Evolutionary conservation across 306 rosid species (phyloP).

Genomic region (Cercis canadensis): DNA sequence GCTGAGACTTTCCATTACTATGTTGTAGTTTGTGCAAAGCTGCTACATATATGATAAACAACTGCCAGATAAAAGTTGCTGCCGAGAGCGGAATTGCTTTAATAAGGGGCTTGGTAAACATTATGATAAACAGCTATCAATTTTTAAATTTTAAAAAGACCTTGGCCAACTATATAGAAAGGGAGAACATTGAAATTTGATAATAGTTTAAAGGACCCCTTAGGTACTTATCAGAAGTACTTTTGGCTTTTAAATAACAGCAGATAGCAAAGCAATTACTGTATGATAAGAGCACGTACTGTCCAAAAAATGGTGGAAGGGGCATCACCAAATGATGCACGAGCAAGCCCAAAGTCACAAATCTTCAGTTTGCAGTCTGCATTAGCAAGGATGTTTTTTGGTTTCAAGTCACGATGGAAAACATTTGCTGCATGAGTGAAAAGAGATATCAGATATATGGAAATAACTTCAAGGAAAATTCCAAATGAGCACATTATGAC

Average conservation of each 20-base stretch:
- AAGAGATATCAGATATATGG: slow-evolving; percentile 14
- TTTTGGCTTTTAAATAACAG: neutral
- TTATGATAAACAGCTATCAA: neutral
- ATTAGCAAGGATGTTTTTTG: slow-evolving; percentile 77
- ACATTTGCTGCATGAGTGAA: slow-evolving; percentile 51
- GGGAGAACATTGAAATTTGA: neutral
- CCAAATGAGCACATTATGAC: neutral
- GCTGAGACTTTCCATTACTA: neutral
- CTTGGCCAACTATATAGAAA: neutral
- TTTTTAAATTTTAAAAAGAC: neutral
- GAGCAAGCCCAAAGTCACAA: slow-evolving; percentile 84
- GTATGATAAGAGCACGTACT: slow-evolving; percentile 41
- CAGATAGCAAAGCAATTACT: neutral
- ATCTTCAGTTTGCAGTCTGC: slow-evolving; percentile 79
- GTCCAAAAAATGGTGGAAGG: slow-evolving; percentile 78
- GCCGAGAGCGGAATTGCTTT: neutral
- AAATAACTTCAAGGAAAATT: neutral
- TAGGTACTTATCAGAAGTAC: neutral
- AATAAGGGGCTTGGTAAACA: neutral
- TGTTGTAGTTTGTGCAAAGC: neutral
- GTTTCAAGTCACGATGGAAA: slow-evolving; percentile 75
- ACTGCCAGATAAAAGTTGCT: neutral
- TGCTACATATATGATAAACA: neutral
- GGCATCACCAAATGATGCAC: slow-evolving; percentile 62
- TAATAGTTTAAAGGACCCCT: neutral